Conservation (phyloP, 805 yeast genomes). For the Suhomyces kilbournensis region DNA sequence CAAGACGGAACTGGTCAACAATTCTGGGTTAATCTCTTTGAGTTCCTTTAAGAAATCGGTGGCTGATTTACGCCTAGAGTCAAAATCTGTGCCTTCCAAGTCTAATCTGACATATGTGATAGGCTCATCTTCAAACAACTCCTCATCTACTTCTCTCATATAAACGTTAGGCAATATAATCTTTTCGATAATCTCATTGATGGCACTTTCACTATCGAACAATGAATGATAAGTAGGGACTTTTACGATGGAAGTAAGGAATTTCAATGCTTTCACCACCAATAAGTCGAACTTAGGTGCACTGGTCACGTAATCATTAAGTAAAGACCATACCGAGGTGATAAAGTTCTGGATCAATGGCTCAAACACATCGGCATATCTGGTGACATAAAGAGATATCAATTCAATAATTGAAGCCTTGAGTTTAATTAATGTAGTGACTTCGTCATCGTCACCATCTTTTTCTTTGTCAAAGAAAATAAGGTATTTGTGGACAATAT, state of each 20-base stretch:
- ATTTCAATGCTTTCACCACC: slow-evolving; percentile 75
- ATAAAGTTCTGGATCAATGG: slow-evolving; percentile 73
- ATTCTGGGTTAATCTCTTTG: slow-evolving; percentile 70
- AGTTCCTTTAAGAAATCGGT: slow-evolving; percentile 87
- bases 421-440: slow-evolving; percentile 65
- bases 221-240: slow-evolving; percentile 60
- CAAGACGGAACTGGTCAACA: slow-evolving; percentile 74
- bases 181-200: slow-evolving; percentile 75
- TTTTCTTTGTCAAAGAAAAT: slow-evolving; percentile 43
- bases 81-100: slow-evolving; percentile 91
- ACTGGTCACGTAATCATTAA: slow-evolving; percentile 56
- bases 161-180: slow-evolving; percentile 86
- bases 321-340: slow-evolving; percentile 75
- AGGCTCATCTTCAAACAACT: slow-evolving; percentile 95
- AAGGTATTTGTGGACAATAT: slow-evolving; percentile 76
- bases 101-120: slow-evolving; percentile 89
- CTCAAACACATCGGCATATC: slow-evolving; percentile 92
- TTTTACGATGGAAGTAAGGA: slow-evolving; percentile 77
- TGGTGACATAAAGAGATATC: slow-evolving; percentile 77
- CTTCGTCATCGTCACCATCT: slow-evolving; percentile 54
- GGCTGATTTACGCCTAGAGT: slow-evolving; percentile 89
- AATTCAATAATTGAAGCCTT: slow-evolving; percentile 84
- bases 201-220: slow-evolving; percentile 51
- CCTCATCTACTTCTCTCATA: slow-evolving; percentile 85
- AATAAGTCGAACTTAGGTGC: slow-evolving; percentile 81